Evolutionary conservation across 2,329 filamentous ascomycete species (phyloP), one percentile per base, ranked within the genome.

Genomic region (Aspergillus pseudotamarii): DNA sequence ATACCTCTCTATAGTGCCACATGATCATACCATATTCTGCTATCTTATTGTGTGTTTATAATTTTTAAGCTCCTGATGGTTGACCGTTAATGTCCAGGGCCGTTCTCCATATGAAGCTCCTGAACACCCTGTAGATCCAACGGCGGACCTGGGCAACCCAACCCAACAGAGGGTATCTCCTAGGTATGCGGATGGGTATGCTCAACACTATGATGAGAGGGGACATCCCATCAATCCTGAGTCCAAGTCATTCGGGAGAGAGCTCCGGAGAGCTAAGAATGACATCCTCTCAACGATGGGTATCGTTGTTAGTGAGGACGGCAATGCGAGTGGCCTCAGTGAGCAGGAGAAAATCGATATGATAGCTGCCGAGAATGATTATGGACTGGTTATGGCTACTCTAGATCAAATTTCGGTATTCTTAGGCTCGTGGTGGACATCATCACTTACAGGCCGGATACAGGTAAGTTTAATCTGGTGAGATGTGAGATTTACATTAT

Each of bases 221-320:
- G 82, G 82, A 4, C 80, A 82, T 71, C 81, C 82, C 36, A 74
- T 79, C 34, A 83, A 83, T 65, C 72, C 74, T 4, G 74, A 74
- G 36, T 82, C 81, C 8, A 79, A 78, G 63, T 64, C 66, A 14
- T 69, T 78, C 32, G 76, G 75, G 11, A 76, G 77, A 46, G 75
- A 77, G 57, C 75, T 83, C 9, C 73, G 79, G 57, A 77, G 80
- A 69, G 82, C 82, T 0, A 82, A 83, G 64, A 84, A 84, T 73
- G 82, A 84, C 64, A 80, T 83, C 36, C 74, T 83, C 19, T 80
- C 79, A 26, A 82, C 79, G 10, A 81, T 83, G 75, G 81, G 82
- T 4, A 79, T 83, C 45, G 80, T 82, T 45, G 78, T 81, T 63
- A 80, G 78, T 59, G 76, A 80, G 64, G 74, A 79, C 66, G 73